A percentile compares a stretch with the other conserved stretches of the same genome.
Conservation (phyloP, 2,329 filamentous ascomycete species). For the Aspergillus alliaceus region DNA sequence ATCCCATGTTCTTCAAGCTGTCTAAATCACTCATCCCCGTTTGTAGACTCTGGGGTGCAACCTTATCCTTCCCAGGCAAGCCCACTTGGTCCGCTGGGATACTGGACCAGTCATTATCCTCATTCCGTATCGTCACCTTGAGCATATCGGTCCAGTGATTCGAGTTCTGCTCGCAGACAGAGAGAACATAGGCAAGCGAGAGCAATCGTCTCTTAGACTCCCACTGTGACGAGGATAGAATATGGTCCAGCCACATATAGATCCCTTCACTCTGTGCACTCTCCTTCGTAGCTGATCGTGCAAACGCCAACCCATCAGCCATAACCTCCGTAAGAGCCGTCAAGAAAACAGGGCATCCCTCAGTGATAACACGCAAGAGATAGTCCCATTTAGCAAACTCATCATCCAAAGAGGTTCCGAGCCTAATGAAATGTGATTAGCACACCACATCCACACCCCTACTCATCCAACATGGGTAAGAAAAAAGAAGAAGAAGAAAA, state of each 20-base stretch:
- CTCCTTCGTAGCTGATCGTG: conserved; percentile 16
- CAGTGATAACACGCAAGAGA: conserved; percentile 37
- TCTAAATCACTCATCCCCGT: conserved; percentile 13
- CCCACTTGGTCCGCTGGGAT: not conserved
- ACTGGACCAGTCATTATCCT: not conserved
- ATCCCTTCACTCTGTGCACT: conserved; percentile 44
- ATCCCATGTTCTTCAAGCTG: conserved; percentile 28
- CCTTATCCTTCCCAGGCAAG: not conserved
- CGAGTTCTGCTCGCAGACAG: conserved; percentile 32
- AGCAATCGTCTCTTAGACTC: conserved; percentile 26
- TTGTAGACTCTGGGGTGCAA: not conserved
- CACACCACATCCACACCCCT: too few species aligned
- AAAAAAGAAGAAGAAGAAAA: not conserved
- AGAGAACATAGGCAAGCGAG: conserved; percentile 33
- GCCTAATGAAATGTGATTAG: too few species aligned
- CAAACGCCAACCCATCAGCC: conserved; percentile 34
- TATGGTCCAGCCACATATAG: conserved; percentile 52
- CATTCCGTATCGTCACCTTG: conserved; percentile 17
- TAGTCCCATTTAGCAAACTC: conserved; percentile 37
- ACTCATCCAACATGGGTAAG: not conserved
- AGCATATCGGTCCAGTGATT: conserved; percentile 33
- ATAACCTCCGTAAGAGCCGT: conserved; percentile 41
- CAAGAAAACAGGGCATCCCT: conserved; percentile 36
- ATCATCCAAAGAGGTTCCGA: conserved; percentile 29
- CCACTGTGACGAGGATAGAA: conserved; percentile 45